Base-by-base conservation (phyloP, 345 rosid genomes). In the Gynandropsis gynandra region DNA sequence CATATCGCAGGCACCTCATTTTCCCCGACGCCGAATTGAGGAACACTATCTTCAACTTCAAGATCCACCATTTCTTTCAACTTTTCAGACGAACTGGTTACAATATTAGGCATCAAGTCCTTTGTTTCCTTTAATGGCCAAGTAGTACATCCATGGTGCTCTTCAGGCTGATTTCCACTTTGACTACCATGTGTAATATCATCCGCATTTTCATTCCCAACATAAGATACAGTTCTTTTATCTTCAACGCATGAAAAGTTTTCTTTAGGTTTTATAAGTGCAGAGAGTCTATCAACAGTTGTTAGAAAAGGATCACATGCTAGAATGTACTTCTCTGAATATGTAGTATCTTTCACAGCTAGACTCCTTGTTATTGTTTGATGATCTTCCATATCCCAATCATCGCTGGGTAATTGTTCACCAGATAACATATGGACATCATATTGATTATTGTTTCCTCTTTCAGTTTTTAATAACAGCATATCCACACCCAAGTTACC, bases 231-330 rank as follows among this genome's bases (percentile, higher is more conserved):
- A 48, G 41, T 64, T 7, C 20, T 18, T 15, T 40, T 56, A 58
- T 45, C 60, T 35, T 40, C 66, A 48, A 16, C 60, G 55, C 27
- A 47, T 47, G 75, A 66, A 32, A 62, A 27, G 56, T 50, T 66
- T 67, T 63, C 63, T 59, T 64, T 32, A 54, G 58, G 35, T 55
- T 64, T 76, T 71, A 50, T 49, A 18, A 38, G 66, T 63, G 59
- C 72, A 47, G 64, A 58, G 40, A 83, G 80, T 68, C 73, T 76
- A 62, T 31, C 67, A 59, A 80, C 33, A 45, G 80, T 74, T 72
- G 62, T 70, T 57, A 87, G 81, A 70, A 79, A 87, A 2, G 87
- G 87, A 70, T 86, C 83, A 41, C 79, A 63, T 38, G 66, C 39
- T 43, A 82, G 51, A 68, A 45, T 48, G 51, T 72, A 74, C 59